Conservation (phyloP, 2,329 filamentous ascomycete species). For the Aspergillus pseudonomiae region DNA sequence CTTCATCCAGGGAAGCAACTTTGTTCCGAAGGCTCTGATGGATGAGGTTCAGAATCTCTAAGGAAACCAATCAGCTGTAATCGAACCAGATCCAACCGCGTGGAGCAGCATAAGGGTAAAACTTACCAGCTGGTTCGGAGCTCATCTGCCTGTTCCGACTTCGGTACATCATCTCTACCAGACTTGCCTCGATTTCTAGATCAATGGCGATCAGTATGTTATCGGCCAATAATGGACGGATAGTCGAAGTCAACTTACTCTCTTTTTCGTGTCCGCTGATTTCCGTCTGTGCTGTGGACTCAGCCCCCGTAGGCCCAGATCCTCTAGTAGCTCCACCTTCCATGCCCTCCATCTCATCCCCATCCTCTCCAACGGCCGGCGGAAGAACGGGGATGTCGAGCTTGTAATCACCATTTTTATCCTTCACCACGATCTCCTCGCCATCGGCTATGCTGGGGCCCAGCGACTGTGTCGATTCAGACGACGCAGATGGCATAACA, state of each 20-base stretch:
- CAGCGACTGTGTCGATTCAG: constrained; percentile 27
- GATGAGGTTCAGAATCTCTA: constrained; percentile 71
- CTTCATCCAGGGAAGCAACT: constrained; percentile 73
- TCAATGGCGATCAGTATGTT: constrained; percentile 13
- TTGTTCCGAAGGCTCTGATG: constrained; percentile 72
- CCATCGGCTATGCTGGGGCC: constrained; percentile 33
- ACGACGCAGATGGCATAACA: constrained; percentile 23
- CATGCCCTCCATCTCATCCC: constrained; percentile 45
- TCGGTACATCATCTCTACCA: constrained; percentile 48
- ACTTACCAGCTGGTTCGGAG: constrained; percentile 65
- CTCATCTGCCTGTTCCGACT: constrained; percentile 56
- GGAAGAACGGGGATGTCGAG: constrained; percentile 50
- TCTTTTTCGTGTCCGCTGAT: constrained; percentile 42
- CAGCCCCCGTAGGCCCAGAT: constrained; percentile 50
- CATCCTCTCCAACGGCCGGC: constrained; percentile 38
- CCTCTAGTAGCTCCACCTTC: constrained; percentile 31
- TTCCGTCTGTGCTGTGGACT: constrained; percentile 50
- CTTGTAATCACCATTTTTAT: constrained; percentile 53
- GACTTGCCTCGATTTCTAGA: constrained; percentile 49
- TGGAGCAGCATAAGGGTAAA: constrained; percentile 1
- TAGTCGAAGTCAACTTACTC: constrained; percentile 33
- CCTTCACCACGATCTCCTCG: constrained; percentile 53
- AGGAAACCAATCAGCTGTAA: constrained; percentile 12
- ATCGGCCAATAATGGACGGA: neutral
- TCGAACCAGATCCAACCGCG: neutral